A percentile compares a stretch with the other conserved stretches of the same genome.
Conservation (phyloP, 176 grass and related monocot species). For the Aegilops tauschii region DNA sequence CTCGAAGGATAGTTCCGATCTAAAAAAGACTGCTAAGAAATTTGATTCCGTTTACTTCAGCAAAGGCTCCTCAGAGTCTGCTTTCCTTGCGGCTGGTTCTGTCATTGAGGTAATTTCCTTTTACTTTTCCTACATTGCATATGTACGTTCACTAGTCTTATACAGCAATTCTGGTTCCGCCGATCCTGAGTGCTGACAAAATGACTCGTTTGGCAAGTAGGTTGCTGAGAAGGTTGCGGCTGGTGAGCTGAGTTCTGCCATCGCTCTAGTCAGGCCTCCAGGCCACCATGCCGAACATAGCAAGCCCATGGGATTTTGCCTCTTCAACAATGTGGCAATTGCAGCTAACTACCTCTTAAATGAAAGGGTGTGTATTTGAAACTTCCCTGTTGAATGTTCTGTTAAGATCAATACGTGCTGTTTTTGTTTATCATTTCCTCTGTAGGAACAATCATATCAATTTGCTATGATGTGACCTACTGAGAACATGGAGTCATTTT, state of each 20-base stretch:
- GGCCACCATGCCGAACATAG: slow-evolving; percentile 93
- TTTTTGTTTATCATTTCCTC: neutral
- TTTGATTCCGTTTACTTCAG: slow-evolving; percentile 89
- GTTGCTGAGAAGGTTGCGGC: slow-evolving; percentile 82
- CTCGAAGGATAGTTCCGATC: slow-evolving; percentile 53
- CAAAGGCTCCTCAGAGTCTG: slow-evolving; percentile 83
- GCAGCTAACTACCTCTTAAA: slow-evolving; percentile 88
- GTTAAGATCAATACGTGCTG: neutral
- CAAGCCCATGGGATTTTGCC: slow-evolving; percentile 87
- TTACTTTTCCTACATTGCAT: neutral
- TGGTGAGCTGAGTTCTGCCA: slow-evolving; percentile 76
- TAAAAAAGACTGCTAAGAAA: slow-evolving; percentile 53
- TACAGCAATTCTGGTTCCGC: neutral
- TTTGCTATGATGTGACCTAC: neutral
- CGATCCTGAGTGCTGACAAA: neutral
- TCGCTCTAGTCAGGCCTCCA: slow-evolving; percentile 94
- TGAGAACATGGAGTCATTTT: slow-evolving; percentile 2
- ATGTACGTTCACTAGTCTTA: neutral
- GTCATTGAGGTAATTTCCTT: slow-evolving; percentile 64
- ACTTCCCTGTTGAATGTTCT: neutral
- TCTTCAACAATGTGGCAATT: slow-evolving; percentile 95
- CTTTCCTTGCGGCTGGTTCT: slow-evolving; percentile 85
- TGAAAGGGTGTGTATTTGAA: slow-evolving; percentile 57
- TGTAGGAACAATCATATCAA: neutral
- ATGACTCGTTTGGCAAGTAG: slow-evolving; percentile 37